Percentiles rank a stretch among this genome's conserved stretches.
Evolutionary conservation across 2,329 filamentous ascomycete genomes (phyloP).

Genomic region (Aspergillus aculeatinus): DNA sequence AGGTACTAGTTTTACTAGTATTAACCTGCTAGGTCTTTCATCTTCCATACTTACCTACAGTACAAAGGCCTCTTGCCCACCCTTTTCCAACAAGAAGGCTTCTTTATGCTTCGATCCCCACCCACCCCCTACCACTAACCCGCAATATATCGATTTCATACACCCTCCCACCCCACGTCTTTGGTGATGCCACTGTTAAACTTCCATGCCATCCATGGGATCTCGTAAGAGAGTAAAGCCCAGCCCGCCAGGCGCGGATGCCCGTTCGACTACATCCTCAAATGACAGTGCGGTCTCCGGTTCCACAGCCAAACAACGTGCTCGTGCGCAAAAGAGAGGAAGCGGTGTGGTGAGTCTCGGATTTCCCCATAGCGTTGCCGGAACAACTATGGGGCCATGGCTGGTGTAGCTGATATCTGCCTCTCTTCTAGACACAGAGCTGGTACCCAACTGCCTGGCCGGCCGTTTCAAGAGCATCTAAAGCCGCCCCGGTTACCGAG

Average conservation of each 20-base stretch:
- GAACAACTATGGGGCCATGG: not conserved
- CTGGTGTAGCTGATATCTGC: conserved; percentile 14
- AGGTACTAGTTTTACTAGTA: no score
- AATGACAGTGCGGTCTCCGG: conserved; percentile 21
- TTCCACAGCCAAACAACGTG: conserved; percentile 23
- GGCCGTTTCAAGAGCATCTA: conserved; percentile 36
- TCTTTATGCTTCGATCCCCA: conserved; percentile 1
- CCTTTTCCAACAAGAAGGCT: not conserved
- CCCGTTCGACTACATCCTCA: conserved; percentile 21
- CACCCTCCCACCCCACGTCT: not conserved
- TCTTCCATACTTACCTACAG: not conserved
- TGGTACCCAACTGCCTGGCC: conserved; percentile 51
- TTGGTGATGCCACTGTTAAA: conserved; percentile 36
- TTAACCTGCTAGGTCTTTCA: not conserved
- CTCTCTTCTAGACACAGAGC: conserved; percentile 24
- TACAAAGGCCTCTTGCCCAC: not conserved
- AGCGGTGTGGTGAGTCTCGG: conserved; percentile 31
- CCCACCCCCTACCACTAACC: not conserved
- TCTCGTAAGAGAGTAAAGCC: conserved; percentile 47
- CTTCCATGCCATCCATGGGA: conserved; percentile 42
- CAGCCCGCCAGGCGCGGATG: conserved; percentile 35
- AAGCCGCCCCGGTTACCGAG: conserved; percentile 50
- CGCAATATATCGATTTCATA: not conserved
- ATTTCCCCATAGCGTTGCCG: not conserved
- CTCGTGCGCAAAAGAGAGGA: conserved; percentile 27